Conservation (phyloP, 2,329 filamentous ascomycete species). For the Karstenula rhodostoma region DNA sequence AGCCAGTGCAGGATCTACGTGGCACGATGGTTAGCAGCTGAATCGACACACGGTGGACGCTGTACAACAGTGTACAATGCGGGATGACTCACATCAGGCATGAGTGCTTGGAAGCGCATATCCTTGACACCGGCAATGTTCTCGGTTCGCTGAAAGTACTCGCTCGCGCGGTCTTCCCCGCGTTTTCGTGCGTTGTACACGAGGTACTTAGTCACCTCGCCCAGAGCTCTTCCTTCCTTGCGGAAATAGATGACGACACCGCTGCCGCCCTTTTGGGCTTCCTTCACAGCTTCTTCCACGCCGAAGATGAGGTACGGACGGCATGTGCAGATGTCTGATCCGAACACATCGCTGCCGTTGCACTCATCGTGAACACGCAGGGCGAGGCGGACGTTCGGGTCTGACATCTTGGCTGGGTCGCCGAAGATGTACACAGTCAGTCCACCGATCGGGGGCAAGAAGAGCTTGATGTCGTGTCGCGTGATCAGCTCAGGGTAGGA, state of each 20-base stretch:
- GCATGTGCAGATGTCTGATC: constrained; percentile 97
- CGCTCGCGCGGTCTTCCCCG: constrained; percentile 78
- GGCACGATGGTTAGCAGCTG: constrained; percentile 21
- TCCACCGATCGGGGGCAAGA: constrained; percentile 93
- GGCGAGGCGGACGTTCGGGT: constrained; percentile 80
- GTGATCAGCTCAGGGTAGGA: constrained; percentile 98
- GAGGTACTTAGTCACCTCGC: constrained; percentile 89
- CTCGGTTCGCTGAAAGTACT: constrained; percentile 97
- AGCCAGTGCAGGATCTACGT: constrained; percentile 87
- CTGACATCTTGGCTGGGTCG: constrained; percentile 91
- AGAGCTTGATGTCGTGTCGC: constrained; percentile 91
- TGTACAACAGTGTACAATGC: constrained; percentile 1
- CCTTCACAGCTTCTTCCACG: constrained; percentile 96
- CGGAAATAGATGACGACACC: constrained; percentile 98
- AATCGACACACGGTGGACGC: constrained; percentile 4
- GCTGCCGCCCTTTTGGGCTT: constrained; percentile 91
- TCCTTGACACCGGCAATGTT: constrained; percentile 96
- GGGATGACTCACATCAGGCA: constrained; percentile 72
- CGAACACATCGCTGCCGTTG: constrained; percentile 97
- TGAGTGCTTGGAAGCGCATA: constrained; percentile 97
- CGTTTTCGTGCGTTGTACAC: constrained; percentile 84
- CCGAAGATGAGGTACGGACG: constrained; percentile 95
- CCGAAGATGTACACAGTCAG: constrained; percentile 98
- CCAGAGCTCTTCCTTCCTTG: constrained; percentile 92
- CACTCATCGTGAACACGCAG: constrained; percentile 88